Base-by-base conservation (phyloP, 2,329 filamentous ascomycete species). In the Nothophaeocryptopus gaeumannii region DNA sequence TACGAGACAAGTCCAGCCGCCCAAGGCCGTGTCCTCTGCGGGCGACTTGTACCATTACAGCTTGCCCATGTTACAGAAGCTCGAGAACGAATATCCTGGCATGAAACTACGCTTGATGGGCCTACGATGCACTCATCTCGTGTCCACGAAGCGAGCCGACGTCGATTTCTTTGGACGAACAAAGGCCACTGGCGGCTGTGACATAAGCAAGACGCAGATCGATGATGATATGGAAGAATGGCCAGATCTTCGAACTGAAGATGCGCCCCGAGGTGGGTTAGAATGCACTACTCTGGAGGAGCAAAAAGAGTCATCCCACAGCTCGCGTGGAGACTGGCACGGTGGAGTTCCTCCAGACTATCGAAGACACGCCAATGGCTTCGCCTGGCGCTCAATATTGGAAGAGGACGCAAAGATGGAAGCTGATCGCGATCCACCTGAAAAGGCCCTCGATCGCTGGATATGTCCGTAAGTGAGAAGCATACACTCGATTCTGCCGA, bases 91-190 rank as follows among this genome's bases (percentile, higher is more conserved):
- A 42, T 83, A 89, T 11, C 87, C 89, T 0, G 78, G 79, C 11
- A 80, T 96, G 77, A 91, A 79, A 55, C 68, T 97, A 2, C 81
- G 93, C 5, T 75, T 99, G 2, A 89, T 99, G 83, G 93, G 93
- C 0, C 71, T 99, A 31, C 79, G 93, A 30, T 92, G 90, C 62
- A 96, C 91, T 0, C 84, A 95, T 64, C 77, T 99, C 0, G 79
- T 95, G 32, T 93, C 84, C 67, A 92, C 85, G 20, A 95, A 90
- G 69, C 95, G 88, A 64, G 80, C 80, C 0, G 86, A 88, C 12
- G 78, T 89, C 1, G 82, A 82, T 0, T 96, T 96, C 70, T 96
- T 96, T 56, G 88, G 89, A 0, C 67, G 49, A 62, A 62, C 53
- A 37, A 37, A 31, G n/a, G 11, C 37, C 7, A 35, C 36, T 4